Percentiles rank a stretch among this genome's conserved stretches.
These are phyloP conservation scores for Phytophthora agathidicida DNA, from an alignment of 352 stramenopile genomes.

Conservation along the genomic window DNA sequence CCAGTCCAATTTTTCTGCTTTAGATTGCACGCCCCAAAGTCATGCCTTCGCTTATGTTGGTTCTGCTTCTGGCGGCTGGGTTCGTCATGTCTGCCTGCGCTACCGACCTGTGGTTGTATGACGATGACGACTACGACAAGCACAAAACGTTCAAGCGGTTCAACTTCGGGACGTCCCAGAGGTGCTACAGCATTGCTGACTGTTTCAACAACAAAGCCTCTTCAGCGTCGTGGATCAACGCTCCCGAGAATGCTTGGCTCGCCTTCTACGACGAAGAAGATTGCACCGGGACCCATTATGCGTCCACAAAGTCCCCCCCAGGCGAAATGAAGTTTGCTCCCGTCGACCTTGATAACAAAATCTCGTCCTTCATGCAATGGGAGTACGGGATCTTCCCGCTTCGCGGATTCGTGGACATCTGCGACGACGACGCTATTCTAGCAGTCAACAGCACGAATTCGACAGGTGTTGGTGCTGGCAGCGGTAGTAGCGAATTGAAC, in stretches of 20 bases:
- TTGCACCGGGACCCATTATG: constrained; percentile 18
- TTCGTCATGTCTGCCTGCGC: neutral
- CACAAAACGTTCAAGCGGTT: constrained; percentile 32
- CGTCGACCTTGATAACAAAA: constrained; percentile 22
- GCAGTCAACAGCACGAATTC: neutral
- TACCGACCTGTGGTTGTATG: constrained; percentile 28
- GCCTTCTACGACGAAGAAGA: constrained; percentile 29
- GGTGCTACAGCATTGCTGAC: constrained; percentile 29
- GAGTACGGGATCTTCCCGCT: constrained; percentile 16
- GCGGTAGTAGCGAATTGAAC: neutral
- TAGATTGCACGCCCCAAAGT: no score
- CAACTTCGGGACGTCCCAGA: constrained; percentile 26
- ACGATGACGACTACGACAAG: constrained; percentile 30
- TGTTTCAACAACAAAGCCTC: constrained; percentile 33
- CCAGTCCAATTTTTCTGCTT: no score
- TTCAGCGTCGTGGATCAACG: constrained; percentile 27
- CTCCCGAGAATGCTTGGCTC: constrained; percentile 9
- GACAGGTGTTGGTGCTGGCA: neutral
- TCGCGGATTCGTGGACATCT: constrained; percentile 21
- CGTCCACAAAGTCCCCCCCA: constrained; percentile 1
- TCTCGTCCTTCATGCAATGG: constrained; percentile 43
- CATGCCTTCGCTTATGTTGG: no score
- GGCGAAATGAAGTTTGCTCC: constrained; percentile 25
- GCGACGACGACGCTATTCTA: constrained; percentile 18
- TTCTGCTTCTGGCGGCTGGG: neutral